phyloP scores from a whole-genome alignment of 2,329 filamentous ascomycete species.

The Apiospora arundinis region DNA sequence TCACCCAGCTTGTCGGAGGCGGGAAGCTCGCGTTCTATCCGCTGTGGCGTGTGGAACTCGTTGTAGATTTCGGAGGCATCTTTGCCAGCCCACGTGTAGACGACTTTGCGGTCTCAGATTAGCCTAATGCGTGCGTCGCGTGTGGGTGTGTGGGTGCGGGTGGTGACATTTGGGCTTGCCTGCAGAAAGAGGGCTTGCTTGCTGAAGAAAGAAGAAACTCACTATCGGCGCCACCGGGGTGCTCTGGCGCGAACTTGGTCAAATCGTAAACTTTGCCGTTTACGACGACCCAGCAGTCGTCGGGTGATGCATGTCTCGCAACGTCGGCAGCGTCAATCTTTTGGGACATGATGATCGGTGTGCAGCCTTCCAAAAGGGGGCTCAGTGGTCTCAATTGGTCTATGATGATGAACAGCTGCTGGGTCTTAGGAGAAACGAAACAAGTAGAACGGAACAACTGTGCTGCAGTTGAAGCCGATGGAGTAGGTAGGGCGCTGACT shows the following conservation, averaged over 20 bases:
- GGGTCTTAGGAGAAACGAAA: no score
- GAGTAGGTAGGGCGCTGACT: no score
- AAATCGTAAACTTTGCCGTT: slow-evolving; percentile 27
- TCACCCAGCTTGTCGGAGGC: slow-evolving; percentile 54
- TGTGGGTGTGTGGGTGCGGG: no score
- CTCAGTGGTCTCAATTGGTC: neutral
- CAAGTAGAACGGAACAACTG: no score
- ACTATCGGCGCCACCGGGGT: slow-evolving; percentile 27
- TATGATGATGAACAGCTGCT: no score
- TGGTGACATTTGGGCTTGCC: neutral
- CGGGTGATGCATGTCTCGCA: slow-evolving; percentile 22
- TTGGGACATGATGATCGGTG: neutral
- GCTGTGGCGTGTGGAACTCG: slow-evolving; percentile 54
- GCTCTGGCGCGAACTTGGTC: slow-evolving; percentile 26
- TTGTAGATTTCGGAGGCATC: slow-evolving; percentile 61
- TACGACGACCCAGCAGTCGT: slow-evolving; percentile 28
- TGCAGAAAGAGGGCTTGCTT: neutral
- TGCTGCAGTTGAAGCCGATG: no score
- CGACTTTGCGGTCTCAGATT: neutral
- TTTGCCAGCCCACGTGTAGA: slow-evolving; percentile 52
- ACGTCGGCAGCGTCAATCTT: slow-evolving; percentile 22
- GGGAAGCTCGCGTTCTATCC: slow-evolving; percentile 49
- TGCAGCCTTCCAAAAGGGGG: neutral
- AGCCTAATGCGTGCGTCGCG: neutral
- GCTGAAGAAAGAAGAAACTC: neutral